Evolutionary conservation across 345 rosid genomes (phyloP), one percentile per base, ranked within the genome.

Genomic region (Noccaea caerulescens): DNA sequence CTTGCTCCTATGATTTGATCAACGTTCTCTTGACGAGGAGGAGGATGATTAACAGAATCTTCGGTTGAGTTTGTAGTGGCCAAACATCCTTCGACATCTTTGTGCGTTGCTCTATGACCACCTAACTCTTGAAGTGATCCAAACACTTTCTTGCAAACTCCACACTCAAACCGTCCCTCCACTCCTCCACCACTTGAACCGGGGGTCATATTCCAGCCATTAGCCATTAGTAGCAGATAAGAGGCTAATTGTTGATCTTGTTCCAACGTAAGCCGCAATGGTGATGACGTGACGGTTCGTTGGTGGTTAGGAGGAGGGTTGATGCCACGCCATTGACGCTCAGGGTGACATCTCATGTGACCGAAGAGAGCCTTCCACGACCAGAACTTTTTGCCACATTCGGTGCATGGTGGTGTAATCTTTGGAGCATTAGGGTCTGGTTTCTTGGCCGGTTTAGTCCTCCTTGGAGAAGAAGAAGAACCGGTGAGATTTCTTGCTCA

Each of bases 281-380:
- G 33, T 36, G 55, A 8, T 18, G 16, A 32, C 13, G 62, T 12
- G 33, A 49, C 27, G 62, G 56, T 11, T 80, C 56, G 63, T 72
- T 14, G 78, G 32, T 39, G 4, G 12, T 65, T 61, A 0, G 82
- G 80, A 3, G 91, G 93, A 18, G 91, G 91, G 71, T 78, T 82
- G 38, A 84, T 86, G 66, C 89, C 84, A 18, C 97, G 75, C 91
- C 92, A 83, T 38, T 88, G 82, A 38, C 95, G 89, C 72, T 83
- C 96, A 41, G 95, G 93, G 76, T 91, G 99, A 81, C 95, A 94
- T 64, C 96, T 79, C 95, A 85, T 94, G 81, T 94, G 97, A 16
- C 99, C 96, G 2, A 86, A 90, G 32, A 91, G 86, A 5, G 97
- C 97, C 76, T 94, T 93, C 80, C 76, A 75, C 4, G 93, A 94